Base-by-base conservation (phyloP, 2,329 filamentous ascomycete species). In the Leptographium wingfieldii region DNA sequence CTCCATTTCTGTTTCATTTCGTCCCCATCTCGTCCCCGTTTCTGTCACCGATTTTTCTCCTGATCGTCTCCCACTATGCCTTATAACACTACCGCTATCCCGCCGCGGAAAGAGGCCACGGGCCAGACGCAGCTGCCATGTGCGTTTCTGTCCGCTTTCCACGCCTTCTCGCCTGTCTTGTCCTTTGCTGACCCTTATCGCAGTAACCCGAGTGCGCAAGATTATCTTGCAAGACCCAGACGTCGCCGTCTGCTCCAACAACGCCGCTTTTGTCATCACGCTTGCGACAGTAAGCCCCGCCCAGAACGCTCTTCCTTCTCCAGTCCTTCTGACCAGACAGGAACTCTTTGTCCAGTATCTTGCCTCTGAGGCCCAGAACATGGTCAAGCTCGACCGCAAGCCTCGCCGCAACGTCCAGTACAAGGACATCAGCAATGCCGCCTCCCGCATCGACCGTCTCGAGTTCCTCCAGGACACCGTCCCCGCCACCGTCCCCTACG, bases 281-380 rank as follows among this genome's bases (percentile, higher is more conserved):
- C 80, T 96, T 62, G 94, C 94, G 27, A 92, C 94, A 3, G 88
- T 89, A 73, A 65, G 80, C 70, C 27, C 58, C 22, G 29, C 27
- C 46, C 38, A 40, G 38, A 9, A 14, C 48, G 14, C 22, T 11
- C 16, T 38, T 5, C 38, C 12, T 56, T 35, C 33, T n/a, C 29
- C 4, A 3, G n/a, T 10, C 22, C n/a, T 12, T 35, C 22, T 55
- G 48, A 38, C 56, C 2, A 3, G 29, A 46, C 60, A 92, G 87
- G 94, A 99, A 74, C 86, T 96, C 80, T 97, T 99, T 75, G 86
- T 99, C 66, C 90, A 96, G 72, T 88, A 97, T 71, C 82, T 99
- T 31, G 85, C 92, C 25, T 82, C 87, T 63, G 88, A 95, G 71
- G 86, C 87, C 31, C 86, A 95, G 71, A 92, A 88, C 68, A 88